A percentile compares a stretch with the other conserved stretches of the same genome.
Evolutionary conservation across 2,329 filamentous ascomycete genomes (phyloP).

Genomic region (Arthrobotrys entomopaga): DNA sequence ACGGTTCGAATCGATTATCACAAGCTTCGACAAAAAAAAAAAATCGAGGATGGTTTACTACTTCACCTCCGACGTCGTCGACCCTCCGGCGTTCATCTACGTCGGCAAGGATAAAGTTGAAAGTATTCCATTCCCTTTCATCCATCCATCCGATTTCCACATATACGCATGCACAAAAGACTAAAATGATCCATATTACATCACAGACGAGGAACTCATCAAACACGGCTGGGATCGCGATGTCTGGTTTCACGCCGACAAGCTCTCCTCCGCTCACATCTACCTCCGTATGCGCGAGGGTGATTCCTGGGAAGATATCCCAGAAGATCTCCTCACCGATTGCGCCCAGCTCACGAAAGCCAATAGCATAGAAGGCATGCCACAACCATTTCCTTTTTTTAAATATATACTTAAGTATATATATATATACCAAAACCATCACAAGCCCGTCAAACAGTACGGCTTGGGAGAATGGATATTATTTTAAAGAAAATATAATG

Average conservation of each 20-base stretch:
- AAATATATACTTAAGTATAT: not conserved
- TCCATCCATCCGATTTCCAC: no score
- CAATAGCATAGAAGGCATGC: slow-evolving; percentile 91
- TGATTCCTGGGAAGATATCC: slow-evolving; percentile 84
- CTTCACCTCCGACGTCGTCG: slow-evolving; percentile 85
- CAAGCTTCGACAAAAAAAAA: not conserved
- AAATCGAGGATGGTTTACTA: slow-evolving; percentile 93
- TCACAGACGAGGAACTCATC: slow-evolving; percentile 93
- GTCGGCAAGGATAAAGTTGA: slow-evolving; percentile 99
- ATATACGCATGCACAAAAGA: no score
- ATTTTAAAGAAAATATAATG: slow-evolving; percentile 9
- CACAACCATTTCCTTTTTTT: not conserved
- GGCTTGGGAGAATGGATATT: not conserved
- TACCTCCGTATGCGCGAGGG: slow-evolving; percentile 85
- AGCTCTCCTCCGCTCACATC: slow-evolving; percentile 94
- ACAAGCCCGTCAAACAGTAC: no score
- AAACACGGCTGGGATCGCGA: slow-evolving; percentile 94
- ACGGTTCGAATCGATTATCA: no score
- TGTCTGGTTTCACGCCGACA: slow-evolving; percentile 99
- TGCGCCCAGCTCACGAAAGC: slow-evolving; percentile 98
- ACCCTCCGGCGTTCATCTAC: slow-evolving; percentile 87
- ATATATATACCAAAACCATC: no score
- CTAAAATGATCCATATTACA: slow-evolving; percentile 21
- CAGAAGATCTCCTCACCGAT: slow-evolving; percentile 78
- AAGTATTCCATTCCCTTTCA: slow-evolving; percentile 69